A percentile compares a stretch with the other conserved stretches of the same genome.
Evolutionary conservation across 352 stramenopile species (phyloP).

Genomic region (Globisporangium takayamanum): DNA sequence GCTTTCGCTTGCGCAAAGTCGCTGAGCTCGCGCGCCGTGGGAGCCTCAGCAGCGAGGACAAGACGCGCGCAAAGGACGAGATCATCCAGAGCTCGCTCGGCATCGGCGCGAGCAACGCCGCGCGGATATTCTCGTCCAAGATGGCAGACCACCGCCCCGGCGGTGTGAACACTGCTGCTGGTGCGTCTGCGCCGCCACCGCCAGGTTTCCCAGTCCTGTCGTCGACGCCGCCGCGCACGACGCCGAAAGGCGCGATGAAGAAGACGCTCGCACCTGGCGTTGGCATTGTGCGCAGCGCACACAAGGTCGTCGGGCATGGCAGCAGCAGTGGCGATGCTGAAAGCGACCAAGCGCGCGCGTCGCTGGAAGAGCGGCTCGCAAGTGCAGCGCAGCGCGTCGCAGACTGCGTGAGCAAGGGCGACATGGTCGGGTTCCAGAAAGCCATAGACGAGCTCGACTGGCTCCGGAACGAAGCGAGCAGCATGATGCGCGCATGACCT

Average conservation of each 20-base stretch:
- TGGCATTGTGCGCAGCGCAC: conserved; percentile 48
- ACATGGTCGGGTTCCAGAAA: conserved; percentile 78
- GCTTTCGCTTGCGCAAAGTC: conserved; percentile 65
- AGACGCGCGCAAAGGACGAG: conserved; percentile 79
- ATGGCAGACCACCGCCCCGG: conserved; percentile 23
- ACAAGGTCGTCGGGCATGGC: conserved; percentile 18
- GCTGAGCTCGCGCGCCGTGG: conserved; percentile 70
- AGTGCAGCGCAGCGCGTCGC: conserved; percentile 59
- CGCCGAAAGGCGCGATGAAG: conserved; percentile 37
- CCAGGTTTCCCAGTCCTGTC: conserved; percentile 43
- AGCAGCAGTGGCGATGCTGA: not conserved
- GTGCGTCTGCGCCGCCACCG: conserved; percentile 25
- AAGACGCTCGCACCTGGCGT: conserved; percentile 44
- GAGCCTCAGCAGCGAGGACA: conserved; percentile 76
- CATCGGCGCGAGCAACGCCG: conserved; percentile 55
- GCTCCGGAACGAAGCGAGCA: conserved; percentile 73
- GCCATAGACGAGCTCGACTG: conserved; percentile 78
- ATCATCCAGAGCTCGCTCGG: conserved; percentile 85
- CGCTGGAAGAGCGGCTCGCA: conserved; percentile 62
- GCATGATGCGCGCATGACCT: conserved; percentile 57
- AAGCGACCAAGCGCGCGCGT: conserved; percentile 12
- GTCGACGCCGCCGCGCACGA: conserved; percentile 33
- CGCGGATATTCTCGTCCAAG: conserved; percentile 53
- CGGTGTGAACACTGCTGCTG: not conserved
- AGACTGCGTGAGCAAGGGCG: conserved; percentile 66